Conservation (phyloP, 768 basidiomycete species). For the Boletus edulis region DNA sequence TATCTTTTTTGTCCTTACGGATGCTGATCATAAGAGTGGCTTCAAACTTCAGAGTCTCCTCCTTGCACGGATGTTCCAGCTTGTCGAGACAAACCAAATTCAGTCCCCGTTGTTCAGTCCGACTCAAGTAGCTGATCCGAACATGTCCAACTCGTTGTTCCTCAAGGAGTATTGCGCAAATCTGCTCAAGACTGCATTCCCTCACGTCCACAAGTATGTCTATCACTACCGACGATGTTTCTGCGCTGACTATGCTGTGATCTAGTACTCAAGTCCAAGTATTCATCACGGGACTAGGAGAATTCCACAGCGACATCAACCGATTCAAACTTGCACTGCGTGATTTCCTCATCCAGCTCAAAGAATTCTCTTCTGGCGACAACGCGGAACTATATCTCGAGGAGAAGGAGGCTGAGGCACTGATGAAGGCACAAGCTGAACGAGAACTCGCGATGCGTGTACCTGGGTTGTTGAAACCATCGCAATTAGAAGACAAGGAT, state of each 20-base stretch:
- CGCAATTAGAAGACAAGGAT: conserved; percentile 91
- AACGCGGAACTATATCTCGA: conserved; percentile 91
- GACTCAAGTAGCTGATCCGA: conserved; percentile 62
- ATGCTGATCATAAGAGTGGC: conserved; percentile 98
- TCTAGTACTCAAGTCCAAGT: conserved; percentile 64
- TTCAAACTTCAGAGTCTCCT: conserved; percentile 94
- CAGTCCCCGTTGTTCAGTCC: conserved; percentile 85
- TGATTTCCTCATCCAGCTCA: conserved; percentile 97
- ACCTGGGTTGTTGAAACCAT: conserved; percentile 97
- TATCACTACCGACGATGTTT: background rate
- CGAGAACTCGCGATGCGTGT: conserved; percentile 88
- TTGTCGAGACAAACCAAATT: conserved; percentile 80
- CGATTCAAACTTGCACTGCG: conserved; percentile 93
- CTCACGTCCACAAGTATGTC: conserved; percentile 82
- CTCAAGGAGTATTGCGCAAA: conserved; percentile 85
- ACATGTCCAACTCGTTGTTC: conserved; percentile 75
- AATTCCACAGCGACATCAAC: conserved; percentile 76
- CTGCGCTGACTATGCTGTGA: conserved; percentile 5
- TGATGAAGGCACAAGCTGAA: conserved; percentile 77
- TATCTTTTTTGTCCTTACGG: conserved; percentile 95
- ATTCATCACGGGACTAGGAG: conserved; percentile 67
- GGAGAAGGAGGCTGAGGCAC: conserved; percentile 87
- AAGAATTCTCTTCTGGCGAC: conserved; percentile 92
- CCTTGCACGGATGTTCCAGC: conserved; percentile 91
- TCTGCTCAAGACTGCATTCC: conserved; percentile 85